phyloP scores from a whole-genome alignment of 2,329 filamentous ascomycete genomes.

The Hymenoscyphus fructigenus region DNA sequence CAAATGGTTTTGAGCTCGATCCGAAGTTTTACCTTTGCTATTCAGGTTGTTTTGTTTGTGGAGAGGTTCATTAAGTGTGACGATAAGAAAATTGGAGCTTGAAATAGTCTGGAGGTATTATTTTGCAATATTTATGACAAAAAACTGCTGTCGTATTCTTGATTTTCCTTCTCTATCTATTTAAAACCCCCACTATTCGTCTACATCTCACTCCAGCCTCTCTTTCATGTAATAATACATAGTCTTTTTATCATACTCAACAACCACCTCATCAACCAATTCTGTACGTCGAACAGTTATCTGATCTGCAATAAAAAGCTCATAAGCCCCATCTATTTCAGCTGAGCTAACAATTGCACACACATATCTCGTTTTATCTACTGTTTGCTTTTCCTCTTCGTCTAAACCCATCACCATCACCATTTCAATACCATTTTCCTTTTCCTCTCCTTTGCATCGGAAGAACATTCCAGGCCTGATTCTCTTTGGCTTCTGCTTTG shows the following conservation, averaged over 20 bases:
- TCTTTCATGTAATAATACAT: slow-evolving; percentile 42
- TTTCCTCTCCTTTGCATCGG: too few relatives aligned
- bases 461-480: too few relatives aligned
- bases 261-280: not conserved
- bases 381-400: not conserved
- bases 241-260: slow-evolving; percentile 39
- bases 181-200: too few relatives aligned
- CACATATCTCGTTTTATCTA: not conserved
- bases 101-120: too few relatives aligned
- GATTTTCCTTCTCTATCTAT: too few relatives aligned
- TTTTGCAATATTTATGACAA: too few relatives aligned
- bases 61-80: not conserved
- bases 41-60: not conserved
- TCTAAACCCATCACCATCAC: not conserved
- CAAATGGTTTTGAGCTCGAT: not conserved
- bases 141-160: too few relatives aligned
- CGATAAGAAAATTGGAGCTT: too few relatives aligned
- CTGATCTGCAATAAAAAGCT: not conserved
- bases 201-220: too few relatives aligned
- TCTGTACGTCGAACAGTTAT: not conserved
- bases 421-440: not conserved
- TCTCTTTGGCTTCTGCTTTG: too few relatives aligned
- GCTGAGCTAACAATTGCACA: not conserved
- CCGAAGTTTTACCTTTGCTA: not conserved
- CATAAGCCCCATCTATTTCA: not conserved